These are phyloP conservation scores for Plectosphaerella cucumerina DNA, from an alignment of 2,329 filamentous ascomycete species.

Conservation along the genomic window DNA sequence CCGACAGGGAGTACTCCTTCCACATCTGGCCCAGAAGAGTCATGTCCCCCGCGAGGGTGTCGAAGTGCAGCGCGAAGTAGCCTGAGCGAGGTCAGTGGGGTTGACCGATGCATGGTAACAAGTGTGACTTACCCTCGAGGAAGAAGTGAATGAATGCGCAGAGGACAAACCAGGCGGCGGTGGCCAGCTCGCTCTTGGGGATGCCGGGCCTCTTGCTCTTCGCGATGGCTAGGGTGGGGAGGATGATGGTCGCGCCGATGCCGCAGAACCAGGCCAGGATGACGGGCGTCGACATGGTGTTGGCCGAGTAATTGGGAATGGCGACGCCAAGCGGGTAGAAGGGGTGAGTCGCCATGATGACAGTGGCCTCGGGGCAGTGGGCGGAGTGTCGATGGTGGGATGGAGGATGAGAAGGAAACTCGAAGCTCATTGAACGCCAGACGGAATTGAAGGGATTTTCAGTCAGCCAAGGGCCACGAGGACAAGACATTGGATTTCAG, in stretches of 20 bases:
- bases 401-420: too few relatives aligned
- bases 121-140: conserved; percentile 29
- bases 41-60: conserved; percentile 31
- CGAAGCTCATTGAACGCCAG: too few relatives aligned
- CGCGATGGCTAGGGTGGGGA: conserved; percentile 48
- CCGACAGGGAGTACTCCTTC: conserved; percentile 55
- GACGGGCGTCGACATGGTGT: conserved; percentile 54
- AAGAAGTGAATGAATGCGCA: conserved; percentile 50
- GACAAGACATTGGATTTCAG: too few relatives aligned
- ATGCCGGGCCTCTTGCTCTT: conserved; percentile 50
- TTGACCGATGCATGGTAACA: too few relatives aligned
- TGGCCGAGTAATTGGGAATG: conserved; percentile 62
- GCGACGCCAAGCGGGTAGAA: conserved; percentile 66
- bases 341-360: conserved; percentile 43
- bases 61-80: conserved; percentile 43
- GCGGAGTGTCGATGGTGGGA: too few relatives aligned
- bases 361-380: not conserved
- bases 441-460: too few relatives aligned
- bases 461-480: too few relatives aligned
- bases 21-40: conserved; percentile 49
- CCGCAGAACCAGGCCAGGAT: conserved; percentile 58
- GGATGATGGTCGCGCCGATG: conserved; percentile 53
- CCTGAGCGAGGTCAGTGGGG: conserved; percentile 24
- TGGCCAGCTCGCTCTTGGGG: conserved; percentile 48
- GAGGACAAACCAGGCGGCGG: conserved; percentile 72